Percentiles rank a stretch among this genome's conserved stretches.
These are phyloP conservation scores for Spergularia bocconei DNA, from an alignment of 148 eudicot species.

Conservation along the genomic window DNA sequence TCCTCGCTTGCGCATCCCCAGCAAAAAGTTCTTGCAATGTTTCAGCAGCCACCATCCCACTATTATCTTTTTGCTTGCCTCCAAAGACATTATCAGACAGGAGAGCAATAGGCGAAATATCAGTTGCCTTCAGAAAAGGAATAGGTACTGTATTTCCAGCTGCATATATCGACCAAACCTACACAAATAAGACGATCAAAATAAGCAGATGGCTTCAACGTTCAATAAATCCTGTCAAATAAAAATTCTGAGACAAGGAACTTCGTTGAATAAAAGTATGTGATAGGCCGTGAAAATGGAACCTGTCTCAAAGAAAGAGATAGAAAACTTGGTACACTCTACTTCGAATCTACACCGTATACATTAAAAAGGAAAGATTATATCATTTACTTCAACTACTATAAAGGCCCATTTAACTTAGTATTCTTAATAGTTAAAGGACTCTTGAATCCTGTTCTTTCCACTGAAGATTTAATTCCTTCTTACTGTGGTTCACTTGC, in stretches of 20 bases:
- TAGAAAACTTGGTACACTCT: not conserved
- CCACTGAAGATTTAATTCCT: too few relatives aligned
- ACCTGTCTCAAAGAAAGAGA: not conserved
- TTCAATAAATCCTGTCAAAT: not conserved
- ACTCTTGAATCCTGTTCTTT: too few relatives aligned
- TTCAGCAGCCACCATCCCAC: slow-evolving; percentile 70
- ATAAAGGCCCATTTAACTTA: not conserved
- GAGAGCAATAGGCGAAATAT: slow-evolving; percentile 95
- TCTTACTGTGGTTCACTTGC: too few relatives aligned
- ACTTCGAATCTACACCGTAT: not conserved
- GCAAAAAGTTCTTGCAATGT: slow-evolving; percentile 93
- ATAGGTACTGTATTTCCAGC: slow-evolving; percentile 99
- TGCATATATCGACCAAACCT: slow-evolving; percentile 97
- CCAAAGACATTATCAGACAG: slow-evolving; percentile 82
- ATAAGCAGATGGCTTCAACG: slow-evolving; percentile 21
- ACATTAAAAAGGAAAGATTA: not conserved
- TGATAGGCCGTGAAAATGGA: not conserved
- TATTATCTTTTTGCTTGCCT: slow-evolving; percentile 50
- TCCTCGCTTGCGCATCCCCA: slow-evolving; percentile 84
- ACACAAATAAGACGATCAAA: slow-evolving; percentile 20
- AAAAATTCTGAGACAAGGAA: not conserved
- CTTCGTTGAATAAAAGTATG: too few relatives aligned
- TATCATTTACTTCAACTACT: not conserved
- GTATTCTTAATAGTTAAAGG: too few relatives aligned
- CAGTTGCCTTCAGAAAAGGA: slow-evolving; percentile 94